Conservation (phyloP, 805 yeast genomes). For the Metschnikowia shivogae region DNA sequence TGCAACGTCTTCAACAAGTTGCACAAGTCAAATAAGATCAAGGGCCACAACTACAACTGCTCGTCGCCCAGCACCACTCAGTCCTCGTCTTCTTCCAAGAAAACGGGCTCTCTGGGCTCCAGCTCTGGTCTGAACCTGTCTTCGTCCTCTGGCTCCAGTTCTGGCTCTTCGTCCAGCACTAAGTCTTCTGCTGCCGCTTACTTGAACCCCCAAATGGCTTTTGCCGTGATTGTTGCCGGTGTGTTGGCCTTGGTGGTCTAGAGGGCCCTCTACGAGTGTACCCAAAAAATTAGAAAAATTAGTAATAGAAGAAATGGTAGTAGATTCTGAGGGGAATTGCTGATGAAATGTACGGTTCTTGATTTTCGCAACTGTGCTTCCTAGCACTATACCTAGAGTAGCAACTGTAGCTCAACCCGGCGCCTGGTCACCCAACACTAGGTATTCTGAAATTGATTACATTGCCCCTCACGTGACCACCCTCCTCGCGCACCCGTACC, state of each 20-base stretch:
- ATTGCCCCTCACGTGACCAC: too few species aligned
- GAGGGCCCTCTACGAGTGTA: background rate
- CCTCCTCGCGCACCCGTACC: too few species aligned
- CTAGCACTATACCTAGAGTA: too few species aligned
- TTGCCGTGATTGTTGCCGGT: conserved; percentile 25
- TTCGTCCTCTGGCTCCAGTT: conserved; percentile 18
- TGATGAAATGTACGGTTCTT: too few species aligned
- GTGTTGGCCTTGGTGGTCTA: conserved; percentile 28
- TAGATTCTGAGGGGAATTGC: too few species aligned
- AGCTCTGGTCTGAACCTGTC: conserved; percentile 18
- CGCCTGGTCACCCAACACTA: too few species aligned
- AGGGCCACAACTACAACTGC: conserved; percentile 44
- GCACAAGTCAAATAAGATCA: conserved; percentile 28
- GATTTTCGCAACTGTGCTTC: too few species aligned
- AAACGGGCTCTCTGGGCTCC: conserved; percentile 14
- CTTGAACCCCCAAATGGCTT: conserved; percentile 17
- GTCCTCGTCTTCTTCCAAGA: conserved; percentile 14
- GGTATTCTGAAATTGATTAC: too few species aligned
- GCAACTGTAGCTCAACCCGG: too few species aligned
- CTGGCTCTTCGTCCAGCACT: conserved; percentile 12
- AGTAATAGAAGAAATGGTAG: too few species aligned
- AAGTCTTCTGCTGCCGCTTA: conserved; percentile 20
- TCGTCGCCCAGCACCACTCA: conserved; percentile 28
- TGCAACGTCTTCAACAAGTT: conserved; percentile 34
- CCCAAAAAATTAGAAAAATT: too few species aligned